phyloP scores from a whole-genome alignment of 140 eudicot species.

The Anethum foeniculum region DNA sequence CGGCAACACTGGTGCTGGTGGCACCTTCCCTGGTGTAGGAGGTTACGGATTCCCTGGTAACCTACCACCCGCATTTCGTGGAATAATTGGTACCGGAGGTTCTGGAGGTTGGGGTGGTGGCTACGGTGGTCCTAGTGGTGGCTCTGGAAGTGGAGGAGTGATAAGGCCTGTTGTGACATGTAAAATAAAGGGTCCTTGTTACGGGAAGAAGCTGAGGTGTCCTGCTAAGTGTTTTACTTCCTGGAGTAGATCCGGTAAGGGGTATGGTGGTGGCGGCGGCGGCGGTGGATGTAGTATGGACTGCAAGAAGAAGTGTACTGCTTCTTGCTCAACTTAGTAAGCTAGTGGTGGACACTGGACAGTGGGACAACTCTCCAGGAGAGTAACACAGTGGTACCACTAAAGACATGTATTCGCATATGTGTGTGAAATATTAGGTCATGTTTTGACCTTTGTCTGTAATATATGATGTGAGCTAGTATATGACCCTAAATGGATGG shows the following conservation, averaged over 20 bases:
- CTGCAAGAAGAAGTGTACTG: slow-evolving; percentile 70
- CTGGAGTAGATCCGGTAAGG: slow-evolving; percentile 71
- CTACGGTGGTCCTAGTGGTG: slow-evolving; percentile 75
- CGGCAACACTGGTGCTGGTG: slow-evolving; percentile 14
- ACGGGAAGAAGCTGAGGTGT: slow-evolving; percentile 73
- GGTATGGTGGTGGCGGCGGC: slow-evolving; percentile 85
- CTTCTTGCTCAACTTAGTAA: slow-evolving; percentile 41
- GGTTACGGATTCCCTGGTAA: neutral
- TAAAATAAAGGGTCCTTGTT: slow-evolving; percentile 78
- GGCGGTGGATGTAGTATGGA: slow-evolving; percentile 96
- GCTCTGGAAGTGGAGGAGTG: slow-evolving; percentile 56
- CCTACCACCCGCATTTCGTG: slow-evolving; percentile 1
- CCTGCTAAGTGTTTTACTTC: slow-evolving; percentile 84
- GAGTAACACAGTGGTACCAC: neutral
- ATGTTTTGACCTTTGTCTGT: neutral
- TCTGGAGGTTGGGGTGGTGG: slow-evolving; percentile 74
- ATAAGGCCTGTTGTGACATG: slow-evolving; percentile 58
- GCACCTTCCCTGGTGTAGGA: slow-evolving; percentile 16
- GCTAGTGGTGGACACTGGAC: neutral
- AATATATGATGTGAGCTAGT: neutral
- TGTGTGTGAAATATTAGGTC: neutral
- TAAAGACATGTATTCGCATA: neutral
- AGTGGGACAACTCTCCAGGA: neutral
- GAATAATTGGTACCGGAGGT: slow-evolving; percentile 2
- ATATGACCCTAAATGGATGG: neutral